phyloP scores from a whole-genome alignment of 2,329 filamentous ascomycete genomes.

The Talaromyces islandicus region DNA sequence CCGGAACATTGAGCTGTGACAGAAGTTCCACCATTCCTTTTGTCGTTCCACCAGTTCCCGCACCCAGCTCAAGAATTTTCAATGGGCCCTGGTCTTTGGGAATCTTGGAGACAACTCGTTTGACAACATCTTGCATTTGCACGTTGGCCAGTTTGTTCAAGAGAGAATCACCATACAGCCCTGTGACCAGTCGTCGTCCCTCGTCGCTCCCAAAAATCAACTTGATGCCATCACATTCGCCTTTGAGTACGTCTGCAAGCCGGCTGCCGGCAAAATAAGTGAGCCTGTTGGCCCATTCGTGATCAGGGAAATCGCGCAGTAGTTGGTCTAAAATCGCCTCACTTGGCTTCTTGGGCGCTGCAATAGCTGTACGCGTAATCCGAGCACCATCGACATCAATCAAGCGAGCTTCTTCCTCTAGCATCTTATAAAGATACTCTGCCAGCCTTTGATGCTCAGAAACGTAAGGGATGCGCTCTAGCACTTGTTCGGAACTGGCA shows the following conservation, averaged over 20 bases:
- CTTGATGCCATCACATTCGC: slow-evolving; percentile 29
- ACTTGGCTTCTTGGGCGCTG: slow-evolving; percentile 14
- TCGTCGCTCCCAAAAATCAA: slow-evolving; percentile 33
- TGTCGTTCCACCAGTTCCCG: slow-evolving; percentile 41
- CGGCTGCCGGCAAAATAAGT: slow-evolving; percentile 25
- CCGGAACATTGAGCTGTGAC: slow-evolving; percentile 17
- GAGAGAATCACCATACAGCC: slow-evolving; percentile 29
- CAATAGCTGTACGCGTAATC: slow-evolving; percentile 22
- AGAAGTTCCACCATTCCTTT: slow-evolving; percentile 27
- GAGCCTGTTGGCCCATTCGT: slow-evolving; percentile 27
- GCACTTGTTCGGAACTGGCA: slow-evolving; percentile 15
- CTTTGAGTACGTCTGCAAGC: slow-evolving; percentile 35
- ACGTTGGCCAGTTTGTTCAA: slow-evolving; percentile 16
- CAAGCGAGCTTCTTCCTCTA: slow-evolving; percentile 23
- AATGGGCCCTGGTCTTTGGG: slow-evolving; percentile 15
- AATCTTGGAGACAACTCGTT: slow-evolving; percentile 1
- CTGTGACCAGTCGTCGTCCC: slow-evolving; percentile 23
- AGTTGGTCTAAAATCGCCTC: slow-evolving; percentile 20
- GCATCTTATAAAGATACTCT: slow-evolving; percentile 24
- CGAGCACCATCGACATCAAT: slow-evolving; percentile 18
- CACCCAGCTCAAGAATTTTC: slow-evolving; percentile 41
- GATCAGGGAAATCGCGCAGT: slow-evolving; percentile 23
- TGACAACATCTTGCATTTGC: slow-evolving; percentile 18
- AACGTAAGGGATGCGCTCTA: slow-evolving; percentile 16
- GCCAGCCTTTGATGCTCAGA: slow-evolving; percentile 20